Base-by-base conservation (phyloP, 345 rosid genomes). In the Kernera saxatilis region DNA sequence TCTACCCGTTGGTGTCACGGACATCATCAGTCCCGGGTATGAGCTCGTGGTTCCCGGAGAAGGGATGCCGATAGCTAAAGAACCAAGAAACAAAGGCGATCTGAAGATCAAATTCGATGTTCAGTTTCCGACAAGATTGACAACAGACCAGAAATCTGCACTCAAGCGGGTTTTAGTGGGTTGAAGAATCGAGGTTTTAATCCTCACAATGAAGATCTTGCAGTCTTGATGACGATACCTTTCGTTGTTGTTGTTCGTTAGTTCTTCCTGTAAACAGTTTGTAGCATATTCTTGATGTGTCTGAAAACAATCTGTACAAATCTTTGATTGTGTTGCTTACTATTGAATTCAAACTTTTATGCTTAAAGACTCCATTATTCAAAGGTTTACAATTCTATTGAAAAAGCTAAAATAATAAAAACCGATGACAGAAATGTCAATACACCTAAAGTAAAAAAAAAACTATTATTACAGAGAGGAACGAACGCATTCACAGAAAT, bases 41-140 rank as follows among this genome's bases (percentile, higher is more conserved):
- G 99, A 91, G 88, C 85, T 91, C 37, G 80, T 83, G 12, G 86
- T 94, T 15, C 78, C 87, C 3, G 80, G 60, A 62, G 99, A 94
- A 78, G 99, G 99, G 10, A 94, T 94, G 99, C 99, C 99, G 1
- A 82, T 87, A 13, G 84, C 90, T 21, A 94, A 81, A 75, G 99
- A 94, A 54, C 89, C 88, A 1, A 85, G 92, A 17, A 83, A 83
- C 58, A 80, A 84, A 67, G 99, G 99, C 0, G 88, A 88, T 71
- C 71, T 91, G 6, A 86, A 71, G 79, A 86, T 94, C 74, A 88
- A 75, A 70, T 91, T 94, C 14, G 95, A 94, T 51, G 99, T 94
- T 19, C 84, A 84, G 84, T 94, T 94, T 61, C 99, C 99, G 0
- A 73, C 84, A 45, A 79, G 75, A 41, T 71, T 94, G 82, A 88